Evolutionary conservation across 352 stramenopile species (phyloP).

Genomic region (Phytophthora megakarya): DNA sequence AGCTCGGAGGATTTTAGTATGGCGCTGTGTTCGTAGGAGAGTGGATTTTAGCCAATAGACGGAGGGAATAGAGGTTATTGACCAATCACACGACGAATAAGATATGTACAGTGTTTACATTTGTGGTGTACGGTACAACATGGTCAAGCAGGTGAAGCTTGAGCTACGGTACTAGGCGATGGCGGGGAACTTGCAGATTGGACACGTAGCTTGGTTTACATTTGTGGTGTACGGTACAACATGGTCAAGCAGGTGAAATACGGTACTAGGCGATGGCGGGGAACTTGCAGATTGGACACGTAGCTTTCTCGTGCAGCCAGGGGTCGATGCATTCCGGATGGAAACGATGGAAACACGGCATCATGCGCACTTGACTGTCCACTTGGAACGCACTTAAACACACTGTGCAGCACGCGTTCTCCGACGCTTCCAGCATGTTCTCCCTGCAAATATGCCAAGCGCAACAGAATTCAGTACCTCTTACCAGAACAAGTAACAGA

Average conservation of each 20-base stretch:
- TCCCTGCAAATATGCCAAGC: slow-evolving; percentile 39
- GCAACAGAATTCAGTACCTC: slow-evolving; percentile 5
- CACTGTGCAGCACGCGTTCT: slow-evolving; percentile 63
- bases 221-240: slow-evolving; percentile 22
- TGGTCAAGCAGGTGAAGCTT: neutral
- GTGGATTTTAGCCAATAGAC: slow-evolving; percentile 7
- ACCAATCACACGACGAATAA: slow-evolving; percentile 12
- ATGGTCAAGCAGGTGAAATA: neutral
- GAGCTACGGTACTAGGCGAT: slow-evolving; percentile 38
- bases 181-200: slow-evolving; percentile 80
- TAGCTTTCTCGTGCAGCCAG: slow-evolving; percentile 73
- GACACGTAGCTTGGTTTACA: slow-evolving; percentile 58
- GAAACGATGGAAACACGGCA: slow-evolving; percentile 84
- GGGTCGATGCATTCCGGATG: slow-evolving; percentile 75
- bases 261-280: slow-evolving; percentile 52
- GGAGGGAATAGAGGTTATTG: neutral
- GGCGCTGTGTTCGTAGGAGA: neutral
- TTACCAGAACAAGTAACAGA: slow-evolving; percentile 7
- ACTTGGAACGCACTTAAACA: slow-evolving; percentile 65
- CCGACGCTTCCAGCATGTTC: slow-evolving; percentile 58
- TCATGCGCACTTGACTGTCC: slow-evolving; percentile 52
- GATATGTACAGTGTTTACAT: slow-evolving; percentile 16
- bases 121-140: slow-evolving; percentile 21
- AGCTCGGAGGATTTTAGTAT: slow-evolving; percentile 13
- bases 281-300: slow-evolving; percentile 84